Evolutionary conservation across 2,329 filamentous ascomycete genomes (phyloP).

Genomic region (Coniochaeta sp.): DNA sequence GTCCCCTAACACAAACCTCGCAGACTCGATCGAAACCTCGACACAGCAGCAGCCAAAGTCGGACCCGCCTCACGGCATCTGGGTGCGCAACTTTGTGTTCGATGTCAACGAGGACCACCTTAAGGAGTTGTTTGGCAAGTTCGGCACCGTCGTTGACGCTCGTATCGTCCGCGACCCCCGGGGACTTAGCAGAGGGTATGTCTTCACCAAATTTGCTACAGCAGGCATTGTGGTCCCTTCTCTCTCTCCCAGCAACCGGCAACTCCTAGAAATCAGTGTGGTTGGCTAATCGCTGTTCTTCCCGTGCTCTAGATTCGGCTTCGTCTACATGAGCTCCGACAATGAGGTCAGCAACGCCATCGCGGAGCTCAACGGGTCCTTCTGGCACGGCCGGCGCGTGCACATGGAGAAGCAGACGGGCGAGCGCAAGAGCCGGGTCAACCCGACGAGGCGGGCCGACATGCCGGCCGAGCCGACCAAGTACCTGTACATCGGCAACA

Average conservation of each 20-base stretch:
- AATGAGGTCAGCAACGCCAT: constrained; percentile 17
- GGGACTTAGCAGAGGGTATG: constrained; percentile 26
- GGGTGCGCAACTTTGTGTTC: constrained; percentile 27
- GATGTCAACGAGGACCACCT: constrained; percentile 26
- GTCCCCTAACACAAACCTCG: too few species aligned
- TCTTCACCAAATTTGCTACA: background rate
- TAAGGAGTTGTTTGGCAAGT: constrained; percentile 22
- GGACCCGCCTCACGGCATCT: constrained; percentile 14
- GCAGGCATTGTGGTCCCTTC: background rate
- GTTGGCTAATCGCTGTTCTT: background rate
- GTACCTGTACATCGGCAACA: constrained; percentile 72
- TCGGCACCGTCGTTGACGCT: constrained; percentile 16
- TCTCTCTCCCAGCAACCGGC: background rate
- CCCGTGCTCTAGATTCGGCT: constrained; percentile 21
- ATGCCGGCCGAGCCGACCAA: constrained; percentile 12
- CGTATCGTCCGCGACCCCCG: constrained; percentile 23
- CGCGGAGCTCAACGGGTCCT: constrained; percentile 21
- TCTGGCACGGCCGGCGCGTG: constrained; percentile 30
- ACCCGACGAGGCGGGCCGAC: background rate
- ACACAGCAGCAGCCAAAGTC: constrained; percentile 7
- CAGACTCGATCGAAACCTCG: background rate
- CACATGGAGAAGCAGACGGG: background rate
- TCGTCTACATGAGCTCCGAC: constrained; percentile 19
- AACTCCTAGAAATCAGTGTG: too few species aligned
- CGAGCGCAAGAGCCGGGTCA: background rate